These are phyloP conservation scores for Erodium moschatum DNA, from an alignment of 441 rosid species.

Conservation along the genomic window DNA sequence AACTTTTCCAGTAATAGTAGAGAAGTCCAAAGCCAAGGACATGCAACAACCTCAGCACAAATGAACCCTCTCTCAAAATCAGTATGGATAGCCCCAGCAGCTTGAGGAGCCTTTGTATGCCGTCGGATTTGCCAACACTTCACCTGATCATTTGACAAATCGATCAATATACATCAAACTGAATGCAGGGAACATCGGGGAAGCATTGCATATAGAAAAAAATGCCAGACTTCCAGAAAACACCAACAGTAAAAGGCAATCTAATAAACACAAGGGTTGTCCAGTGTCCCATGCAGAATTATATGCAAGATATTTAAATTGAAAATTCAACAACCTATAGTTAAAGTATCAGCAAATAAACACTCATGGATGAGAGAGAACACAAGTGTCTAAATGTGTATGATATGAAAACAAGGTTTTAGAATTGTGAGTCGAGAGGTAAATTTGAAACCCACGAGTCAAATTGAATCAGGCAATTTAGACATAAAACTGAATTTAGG, in stretches of 20 bases:
- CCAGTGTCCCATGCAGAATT: not conserved
- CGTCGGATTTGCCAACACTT: constrained; percentile 98
- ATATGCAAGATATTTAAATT: not conserved
- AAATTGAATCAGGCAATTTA: not conserved
- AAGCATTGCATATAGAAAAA: not conserved
- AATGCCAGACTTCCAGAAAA: not conserved
- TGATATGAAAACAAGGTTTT: not conserved
- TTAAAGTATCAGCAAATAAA: not conserved
- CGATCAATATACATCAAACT: not conserved
- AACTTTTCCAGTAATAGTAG: not conserved
- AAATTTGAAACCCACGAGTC: not conserved
- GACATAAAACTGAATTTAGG: not conserved
- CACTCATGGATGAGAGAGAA: not conserved
- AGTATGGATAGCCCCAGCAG: constrained; percentile 89
- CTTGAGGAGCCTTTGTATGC: constrained; percentile 94
- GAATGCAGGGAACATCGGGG: constrained; percentile 1
- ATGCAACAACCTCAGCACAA: constrained; percentile 79
- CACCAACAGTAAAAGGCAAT: not conserved
- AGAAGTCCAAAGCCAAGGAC: constrained; percentile 10
- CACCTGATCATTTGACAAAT: constrained; percentile 41
- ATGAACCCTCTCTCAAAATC: constrained; percentile 97
- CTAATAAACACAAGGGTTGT: not conserved
- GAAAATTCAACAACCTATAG: not conserved
- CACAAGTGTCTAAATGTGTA: not conserved
- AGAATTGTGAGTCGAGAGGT: not conserved